A percentile compares a stretch with the other conserved stretches of the same genome.
Conservation (phyloP, 2,329 filamentous ascomycete genomes). For the Epicoccum sorghinum region DNA sequence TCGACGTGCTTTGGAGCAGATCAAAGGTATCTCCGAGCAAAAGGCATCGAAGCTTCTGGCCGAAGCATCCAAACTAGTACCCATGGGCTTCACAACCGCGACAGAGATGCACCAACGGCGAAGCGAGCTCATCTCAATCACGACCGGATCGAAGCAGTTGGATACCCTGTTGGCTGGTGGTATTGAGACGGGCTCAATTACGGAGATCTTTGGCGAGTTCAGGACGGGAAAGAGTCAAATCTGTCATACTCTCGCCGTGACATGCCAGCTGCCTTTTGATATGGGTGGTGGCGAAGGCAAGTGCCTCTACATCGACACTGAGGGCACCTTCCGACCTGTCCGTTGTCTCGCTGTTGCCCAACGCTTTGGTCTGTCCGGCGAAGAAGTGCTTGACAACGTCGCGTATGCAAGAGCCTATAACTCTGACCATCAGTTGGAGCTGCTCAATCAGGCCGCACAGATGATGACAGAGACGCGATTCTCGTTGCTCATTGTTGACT, state of each 20-base stretch:
- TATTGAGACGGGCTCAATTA: conserved; percentile 96
- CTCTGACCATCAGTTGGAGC: conserved; percentile 93
- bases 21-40: conserved; percentile 97
- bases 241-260: conserved; percentile 97
- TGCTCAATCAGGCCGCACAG: conserved; percentile 90
- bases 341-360: conserved; percentile 90
- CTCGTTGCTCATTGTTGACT: conserved; percentile 93
- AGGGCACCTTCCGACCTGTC: conserved; percentile 92
- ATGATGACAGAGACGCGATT: conserved; percentile 99
- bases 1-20: conserved; percentile 81
- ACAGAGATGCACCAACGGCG: conserved; percentile 98
- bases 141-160: conserved; percentile 95
- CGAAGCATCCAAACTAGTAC: conserved; percentile 96
- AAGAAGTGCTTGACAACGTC: conserved; percentile 97
- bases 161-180: conserved; percentile 94
- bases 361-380: conserved; percentile 89
- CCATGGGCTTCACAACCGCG: conserved; percentile 98
- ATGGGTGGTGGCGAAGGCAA: conserved; percentile 99
- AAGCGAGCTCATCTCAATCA: conserved; percentile 97
- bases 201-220: conserved; percentile 97
- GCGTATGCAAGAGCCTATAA: conserved; percentile 98
- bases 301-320: conserved; percentile 97
- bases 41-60: conserved; percentile 90
- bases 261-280: conserved; percentile 95
- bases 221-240: conserved; percentile 98